phyloP scores from a whole-genome alignment of 2,329 filamentous ascomycete species.

The Colletotrichum filicis region DNA sequence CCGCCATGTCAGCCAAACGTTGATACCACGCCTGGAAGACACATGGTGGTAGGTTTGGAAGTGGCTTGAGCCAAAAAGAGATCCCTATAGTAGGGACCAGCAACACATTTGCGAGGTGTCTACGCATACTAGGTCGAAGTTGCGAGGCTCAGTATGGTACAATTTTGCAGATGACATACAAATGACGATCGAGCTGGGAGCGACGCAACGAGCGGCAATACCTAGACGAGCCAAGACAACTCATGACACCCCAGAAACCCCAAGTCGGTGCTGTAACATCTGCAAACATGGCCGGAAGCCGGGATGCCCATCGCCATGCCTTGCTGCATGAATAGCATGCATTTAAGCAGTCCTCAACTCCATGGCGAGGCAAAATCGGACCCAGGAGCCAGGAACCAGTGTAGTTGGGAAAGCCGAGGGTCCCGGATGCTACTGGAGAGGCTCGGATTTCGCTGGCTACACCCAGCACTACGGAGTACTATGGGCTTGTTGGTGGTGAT shows the following conservation, averaged over 20 bases:
- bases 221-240: too few relatives aligned
- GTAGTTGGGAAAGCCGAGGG: not conserved
- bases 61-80: not conserved
- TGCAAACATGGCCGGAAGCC: conserved; percentile 13
- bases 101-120: not conserved
- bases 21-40: not conserved
- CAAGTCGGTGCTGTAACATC: not conserved
- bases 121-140: not conserved
- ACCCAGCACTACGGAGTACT: not conserved
- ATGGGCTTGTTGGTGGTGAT: conserved; percentile 5
- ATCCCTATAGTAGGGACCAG: not conserved
- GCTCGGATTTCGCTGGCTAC: not conserved
- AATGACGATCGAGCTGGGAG: not conserved
- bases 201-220: not conserved
- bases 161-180: not conserved
- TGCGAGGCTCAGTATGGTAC: not conserved
- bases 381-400: not conserved
- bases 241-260: not conserved
- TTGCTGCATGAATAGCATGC: not conserved
- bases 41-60: not conserved
- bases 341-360: not conserved
- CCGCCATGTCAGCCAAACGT: not conserved
- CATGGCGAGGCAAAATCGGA: not conserved
- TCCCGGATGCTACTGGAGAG: not conserved
- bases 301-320: conserved; percentile 6